Base-by-base conservation (phyloP, 495 filamentous ascomycete species). In the Penicillium roqueforti region DNA sequence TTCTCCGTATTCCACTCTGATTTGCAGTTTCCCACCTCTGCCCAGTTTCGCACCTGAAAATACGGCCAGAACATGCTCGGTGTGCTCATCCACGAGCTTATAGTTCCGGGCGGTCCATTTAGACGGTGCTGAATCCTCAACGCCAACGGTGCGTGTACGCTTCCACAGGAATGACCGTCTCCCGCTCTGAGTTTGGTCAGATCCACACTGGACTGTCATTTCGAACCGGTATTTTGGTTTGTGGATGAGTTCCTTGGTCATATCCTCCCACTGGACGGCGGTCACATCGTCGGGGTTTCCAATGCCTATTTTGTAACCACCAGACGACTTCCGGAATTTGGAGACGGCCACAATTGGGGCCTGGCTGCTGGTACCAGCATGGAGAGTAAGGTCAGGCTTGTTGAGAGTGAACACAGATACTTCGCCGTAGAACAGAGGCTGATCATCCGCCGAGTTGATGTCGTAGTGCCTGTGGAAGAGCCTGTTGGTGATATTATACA, bases 81-180 rank as follows among this genome's bases (percentile, higher is more conserved):
- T 57, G 8, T 9, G 37, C 26, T 60, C 59, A 47, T 65, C 59
- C 19, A 65, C 47, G 19, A 66, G 42, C 43, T 66, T 67, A n/a
- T 56, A 66, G 26, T 60, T 66, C 11, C 46, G 59, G 14, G 19
- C 5, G 31, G 51, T 60, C 47, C 41, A 54, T 16, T 19, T 50
- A 11, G 37, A 28, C 14, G 62, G 42, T 20, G 18, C 40, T 13
- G 40, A 20, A 14, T 43, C 53, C 1, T 52, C 57, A 18, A 63
- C 53, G 3, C 31, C 55, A n/a, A 63, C 55, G 3, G 37, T 47
- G 20, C 47, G 65, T 18, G 62, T 68, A 18, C 57, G 46, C 41
- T 68, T 68, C 65, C 65, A 66, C 1, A 58, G 20, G 40, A 66
- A 58, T 14, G 50, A 36, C 6, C 61, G 41, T 39, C 62, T 39